Base-by-base conservation (phyloP, 2,329 filamentous ascomycete genomes). In the Thielaviopsis musarum region DNA sequence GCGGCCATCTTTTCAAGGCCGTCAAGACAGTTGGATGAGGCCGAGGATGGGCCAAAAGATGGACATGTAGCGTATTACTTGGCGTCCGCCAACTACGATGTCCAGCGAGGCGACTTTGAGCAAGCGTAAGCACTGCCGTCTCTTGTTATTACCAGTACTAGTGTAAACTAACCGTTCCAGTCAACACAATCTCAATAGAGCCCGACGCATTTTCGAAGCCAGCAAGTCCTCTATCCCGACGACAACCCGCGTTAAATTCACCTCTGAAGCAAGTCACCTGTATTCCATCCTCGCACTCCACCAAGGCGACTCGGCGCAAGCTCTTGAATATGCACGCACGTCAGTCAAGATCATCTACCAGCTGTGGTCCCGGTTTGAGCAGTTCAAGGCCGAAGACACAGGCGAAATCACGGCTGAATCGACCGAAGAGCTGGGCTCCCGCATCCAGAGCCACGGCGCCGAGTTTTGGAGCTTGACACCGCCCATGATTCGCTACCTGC, bases 401-500 rank as follows among this genome's bases (percentile, higher is more conserved):
- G 64, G 66, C 28, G 67, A 69, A 5, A 49, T 49, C 6, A 49
- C 45, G 17, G 19, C 58, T 64, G 22, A 66, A 64, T 59, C 54
- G 62, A 1, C 60, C 56, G 28, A 62, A 63, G 26, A 64, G 56
- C 2, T 66, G 64, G 38, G 48, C 6, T 54, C 51, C 9, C 60
- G 60, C 21, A 59, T 58, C 15, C 60, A 62, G 51, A 60, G 68
- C n/a, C 64, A 68, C 52, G 57, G 73, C 1, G 82, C 88, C 0
- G 77, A 80, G 2, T 90, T 91, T 66, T 97, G 91, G 91, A 76
- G 79, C 5, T 75, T 95, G 21, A 83, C 93, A 7, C 80, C 82
- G 28, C 82, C 85, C 0, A 77, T 96, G 21, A 84, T 90, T 65
- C 78, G 81, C 30, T 82, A 83, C 59, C 74, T 95, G 15, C 71